These are phyloP conservation scores for Penicillium simplicissimum DNA, from an alignment of 495 filamentous ascomycete genomes.

Conservation along the genomic window DNA sequence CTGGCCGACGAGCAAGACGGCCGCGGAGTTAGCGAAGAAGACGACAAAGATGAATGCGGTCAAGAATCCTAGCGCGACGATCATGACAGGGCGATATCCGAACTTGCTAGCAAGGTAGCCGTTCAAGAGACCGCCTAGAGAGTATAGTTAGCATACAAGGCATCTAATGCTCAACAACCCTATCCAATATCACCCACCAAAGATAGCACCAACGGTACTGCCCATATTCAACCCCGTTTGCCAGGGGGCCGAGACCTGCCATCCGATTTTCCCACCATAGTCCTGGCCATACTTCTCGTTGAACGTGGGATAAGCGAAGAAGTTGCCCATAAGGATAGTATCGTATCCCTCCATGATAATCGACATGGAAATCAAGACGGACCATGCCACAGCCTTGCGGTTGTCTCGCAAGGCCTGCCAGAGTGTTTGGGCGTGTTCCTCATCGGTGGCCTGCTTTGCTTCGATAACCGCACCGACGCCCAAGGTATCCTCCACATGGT, in stretches of 20 bases:
- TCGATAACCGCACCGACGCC: conserved; percentile 29
- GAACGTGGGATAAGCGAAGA: conserved; percentile 42
- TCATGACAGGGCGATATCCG: conserved; percentile 47
- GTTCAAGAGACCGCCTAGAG: conserved; percentile 34
- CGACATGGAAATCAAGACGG: conserved; percentile 42
- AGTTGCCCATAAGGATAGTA: conserved; percentile 45
- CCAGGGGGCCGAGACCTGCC: conserved; percentile 38
- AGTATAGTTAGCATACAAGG: not conserved
- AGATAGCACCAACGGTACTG: conserved; percentile 36
- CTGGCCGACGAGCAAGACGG: conserved; percentile 45
- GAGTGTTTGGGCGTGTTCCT: conserved; percentile 34
- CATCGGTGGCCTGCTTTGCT: conserved; percentile 36
- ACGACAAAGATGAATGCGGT: conserved; percentile 55
- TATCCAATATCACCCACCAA: conserved; percentile 21
- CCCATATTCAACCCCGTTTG: conserved; percentile 39
- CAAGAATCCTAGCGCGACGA: conserved; percentile 44
- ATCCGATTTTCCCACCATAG: conserved; percentile 20
- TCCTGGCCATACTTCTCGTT: conserved; percentile 38
- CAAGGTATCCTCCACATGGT: conserved; percentile 32
- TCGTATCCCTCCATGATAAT: conserved; percentile 58
- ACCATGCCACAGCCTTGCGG: conserved; percentile 53
- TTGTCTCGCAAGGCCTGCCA: conserved; percentile 41
- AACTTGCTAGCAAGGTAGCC: conserved; percentile 49
- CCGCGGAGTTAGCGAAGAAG: conserved; percentile 48
- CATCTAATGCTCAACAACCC: not conserved